A percentile compares a stretch with the other conserved stretches of the same genome.
These are phyloP conservation scores for Cryphonectria carpinicola DNA, from an alignment of 2,329 filamentous ascomycete species.

Conservation along the genomic window DNA sequence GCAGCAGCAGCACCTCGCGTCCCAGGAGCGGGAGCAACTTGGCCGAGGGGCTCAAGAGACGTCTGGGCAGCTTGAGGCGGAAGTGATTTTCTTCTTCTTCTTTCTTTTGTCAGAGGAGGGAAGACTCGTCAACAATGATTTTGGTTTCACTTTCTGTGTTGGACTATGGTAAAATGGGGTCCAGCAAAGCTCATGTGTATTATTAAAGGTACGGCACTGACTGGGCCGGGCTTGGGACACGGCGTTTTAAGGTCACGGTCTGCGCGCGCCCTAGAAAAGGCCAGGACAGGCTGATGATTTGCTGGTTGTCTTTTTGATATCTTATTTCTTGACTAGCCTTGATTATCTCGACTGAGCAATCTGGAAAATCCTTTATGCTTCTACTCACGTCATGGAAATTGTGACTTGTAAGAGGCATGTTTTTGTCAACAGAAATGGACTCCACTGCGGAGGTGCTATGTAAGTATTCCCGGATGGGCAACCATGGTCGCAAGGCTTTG, in stretches of 20 bases:
- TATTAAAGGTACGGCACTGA: neutral
- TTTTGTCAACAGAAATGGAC: neutral
- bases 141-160: neutral
- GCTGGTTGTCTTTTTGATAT: neutral
- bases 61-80: conserved; percentile 56
- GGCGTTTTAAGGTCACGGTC: neutral
- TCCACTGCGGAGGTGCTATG: neutral
- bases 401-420: neutral
- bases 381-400: neutral
- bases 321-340: neutral
- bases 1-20: conserved; percentile 36
- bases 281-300: neutral
- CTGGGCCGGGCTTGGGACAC: neutral
- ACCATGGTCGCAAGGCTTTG: neutral
- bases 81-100: conserved; percentile 29
- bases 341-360: neutral
- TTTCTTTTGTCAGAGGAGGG: neutral
- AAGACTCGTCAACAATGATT: neutral
- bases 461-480: neutral
- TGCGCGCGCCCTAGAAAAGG: neutral
- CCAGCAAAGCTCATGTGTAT: neutral
- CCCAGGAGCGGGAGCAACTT: conserved; percentile 47
- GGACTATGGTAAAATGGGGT: neutral
- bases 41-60: conserved; percentile 56
- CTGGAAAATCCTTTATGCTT: neutral